phyloP scores from a whole-genome alignment of 768 basidiomycete genomes.

The Mycena leptocephala region DNA sequence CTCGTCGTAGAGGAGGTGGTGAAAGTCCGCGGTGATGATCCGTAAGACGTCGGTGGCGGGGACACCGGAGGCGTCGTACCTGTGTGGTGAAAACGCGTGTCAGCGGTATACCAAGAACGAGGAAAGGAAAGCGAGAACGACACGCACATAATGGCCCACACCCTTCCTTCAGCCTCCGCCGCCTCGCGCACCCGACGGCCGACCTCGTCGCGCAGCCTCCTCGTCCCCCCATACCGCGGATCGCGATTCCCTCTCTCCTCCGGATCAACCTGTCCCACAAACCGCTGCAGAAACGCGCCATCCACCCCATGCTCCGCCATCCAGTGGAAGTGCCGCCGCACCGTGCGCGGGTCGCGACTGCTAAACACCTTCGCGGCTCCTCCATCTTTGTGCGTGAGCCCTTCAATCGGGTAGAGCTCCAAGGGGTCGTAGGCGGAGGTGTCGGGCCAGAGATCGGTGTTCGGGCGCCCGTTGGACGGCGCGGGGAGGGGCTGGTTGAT shows the following conservation, averaged over 20 bases:
- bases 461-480: conserved; percentile 82
- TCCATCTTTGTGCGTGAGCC: conserved; percentile 70
- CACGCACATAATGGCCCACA: conserved; percentile 88
- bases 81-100: no score
- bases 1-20: conserved; percentile 75
- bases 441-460: conserved; percentile 88
- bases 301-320: conserved; percentile 89
- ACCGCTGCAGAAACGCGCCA: conserved; percentile 88
- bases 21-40: conserved; percentile 82
- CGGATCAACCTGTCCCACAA: conserved; percentile 78
- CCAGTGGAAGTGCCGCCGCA: conserved; percentile 85
- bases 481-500: conserved; percentile 74
- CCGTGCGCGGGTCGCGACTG: conserved; percentile 82
- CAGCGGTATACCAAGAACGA: no score
- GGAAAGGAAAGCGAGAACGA: background rate
- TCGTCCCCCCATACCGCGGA: conserved; percentile 60
- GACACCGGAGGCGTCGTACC: conserved; percentile 92
- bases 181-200: conserved; percentile 81
- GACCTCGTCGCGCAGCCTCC: conserved; percentile 80
- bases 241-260: conserved; percentile 56
- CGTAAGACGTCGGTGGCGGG: conserved; percentile 77
- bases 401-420: conserved; percentile 81
- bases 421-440: conserved; percentile 78
- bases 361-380: conserved; percentile 84
- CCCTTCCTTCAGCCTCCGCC: conserved; percentile 85